Base-by-base conservation (phyloP, 495 filamentous ascomycete species). In the Penicillium bovifimosum region DNA sequence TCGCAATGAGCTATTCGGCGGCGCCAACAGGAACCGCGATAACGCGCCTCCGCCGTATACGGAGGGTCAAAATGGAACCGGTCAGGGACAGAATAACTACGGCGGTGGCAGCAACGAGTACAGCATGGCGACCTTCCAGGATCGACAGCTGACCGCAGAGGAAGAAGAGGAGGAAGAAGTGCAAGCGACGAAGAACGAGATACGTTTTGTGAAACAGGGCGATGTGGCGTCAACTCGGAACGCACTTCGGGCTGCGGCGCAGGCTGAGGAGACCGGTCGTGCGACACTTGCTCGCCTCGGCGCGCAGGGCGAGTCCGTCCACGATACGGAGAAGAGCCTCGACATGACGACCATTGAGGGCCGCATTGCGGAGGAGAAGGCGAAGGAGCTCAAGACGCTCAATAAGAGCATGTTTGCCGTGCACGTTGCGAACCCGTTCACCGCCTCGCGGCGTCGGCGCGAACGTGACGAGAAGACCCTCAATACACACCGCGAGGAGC, bases 391-490 rank as follows among this genome's bases (percentile, higher is more conserved):
- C 11, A 90, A 88, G 69, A 84, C 76, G 0, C 71, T 86, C 7
- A 95, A 91, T 60, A 78, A 83, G 56, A 86, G 81, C 69, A 92
- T 95, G 90, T 92, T 93, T 54, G 85, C 85, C 2, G 76, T 89
- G 16, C 85, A 89, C 53, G 80, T 90, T 11, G 76, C 73, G 14
- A 91, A 91, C 56, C 86, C 86, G 0, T 87, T 90, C 56, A 88
- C 84, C 2, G 75, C 73, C 33, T 72, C 76, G 16, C 72, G 72
- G 41, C 77, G 83, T 17, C 76, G 72, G 4, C 73, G 76, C 17
- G 80, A 81, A 34, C 76, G 79, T 38, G 87, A 92, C 52, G 70
- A 78, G 38, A 70, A 76, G 39, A 72, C 85, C 32, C 56, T 90
- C 38, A 81, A 81, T 26, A 80, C 79, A 40, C 81, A 88, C 58